Base-by-base conservation (phyloP, 768 basidiomycete genomes). In the Nidularia sp. region DNA sequence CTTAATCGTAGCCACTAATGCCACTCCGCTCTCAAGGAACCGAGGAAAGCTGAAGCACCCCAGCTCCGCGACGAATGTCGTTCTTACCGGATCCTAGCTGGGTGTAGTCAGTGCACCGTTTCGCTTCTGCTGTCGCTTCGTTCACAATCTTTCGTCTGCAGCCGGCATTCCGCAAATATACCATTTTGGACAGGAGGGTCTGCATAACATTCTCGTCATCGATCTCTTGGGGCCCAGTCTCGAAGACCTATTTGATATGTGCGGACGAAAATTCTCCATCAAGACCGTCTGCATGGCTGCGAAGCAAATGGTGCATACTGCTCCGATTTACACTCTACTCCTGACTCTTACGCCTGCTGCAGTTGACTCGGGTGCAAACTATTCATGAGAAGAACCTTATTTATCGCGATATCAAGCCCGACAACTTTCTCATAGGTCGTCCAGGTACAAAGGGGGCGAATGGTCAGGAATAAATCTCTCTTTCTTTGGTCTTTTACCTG, bases 311-410 rank as follows among this genome's bases (percentile, higher is more conserved):
- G 90, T 90, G 54, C 54, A 80, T 63, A 34, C 31, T 44, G 48
- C 34, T 52, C 50, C 44, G 15, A 33, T 45, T 15, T 34, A 53
- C 13, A 22, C 42, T 2, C 22, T 15, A 18, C 5, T 47, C 29
- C 47, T 34, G 48, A 10, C 32, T 43, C 36, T 46, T 35, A 9
- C 51, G 32, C 51, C 44, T 54, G 34, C 45, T 49, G 34, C 57
- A 98, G 96, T 77, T 99, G 53, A 84, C 91, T 47, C 86, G 97
- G 61, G 94, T 97, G 15, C 96, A 98, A 70, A 96, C 90, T 13
- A 98, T 99, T 49, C 97, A 99, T 70, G 96, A 98, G 72, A 98
- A 98, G 81, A 98, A 97, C 71, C 84, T 99, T 62, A 98, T 99
- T 62, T 98, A 99, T 69, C 90, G 97, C 51, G 97, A 99, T 68